Percentiles rank a stretch among this genome's conserved stretches.
phyloP scores from a whole-genome alignment of 1,284 basidiomycete genomes.

The Malassezia dermatis region DNA sequence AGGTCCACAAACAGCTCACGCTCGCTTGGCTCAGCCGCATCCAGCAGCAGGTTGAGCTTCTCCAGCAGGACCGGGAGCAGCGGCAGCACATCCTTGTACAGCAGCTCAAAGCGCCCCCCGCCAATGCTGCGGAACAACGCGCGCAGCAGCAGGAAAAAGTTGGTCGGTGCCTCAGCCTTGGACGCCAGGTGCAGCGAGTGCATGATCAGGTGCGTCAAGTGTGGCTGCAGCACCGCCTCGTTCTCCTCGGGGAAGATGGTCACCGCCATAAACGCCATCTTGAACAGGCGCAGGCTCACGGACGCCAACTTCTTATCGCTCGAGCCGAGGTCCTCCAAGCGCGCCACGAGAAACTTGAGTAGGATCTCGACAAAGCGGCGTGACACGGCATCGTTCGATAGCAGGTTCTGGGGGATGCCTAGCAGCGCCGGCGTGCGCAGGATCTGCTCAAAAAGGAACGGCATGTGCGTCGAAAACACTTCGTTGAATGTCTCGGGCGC shows the following conservation, averaged over 20 bases:
- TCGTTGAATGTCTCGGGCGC: slow-evolving; percentile 43
- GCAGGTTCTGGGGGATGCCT: slow-evolving; percentile 76
- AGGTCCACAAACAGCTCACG: slow-evolving; percentile 70
- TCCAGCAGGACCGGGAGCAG: slow-evolving; percentile 94
- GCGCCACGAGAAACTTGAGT: slow-evolving; percentile 70
- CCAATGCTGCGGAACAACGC: slow-evolving; percentile 94
- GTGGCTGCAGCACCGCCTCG: slow-evolving; percentile 81
- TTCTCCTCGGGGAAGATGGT: slow-evolving; percentile 67
- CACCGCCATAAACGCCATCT: slow-evolving; percentile 89
- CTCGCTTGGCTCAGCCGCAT: slow-evolving; percentile 37
- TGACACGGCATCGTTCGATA: slow-evolving; percentile 70
- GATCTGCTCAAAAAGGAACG: slow-evolving; percentile 41
- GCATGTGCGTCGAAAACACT: slow-evolving; percentile 35
- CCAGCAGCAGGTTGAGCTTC: slow-evolving; percentile 60
- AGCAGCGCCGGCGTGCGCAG: slow-evolving; percentile 64
- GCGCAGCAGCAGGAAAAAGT: slow-evolving; percentile 89
- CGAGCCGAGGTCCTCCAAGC: slow-evolving; percentile 73
- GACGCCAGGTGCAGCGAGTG: slow-evolving; percentile 89
- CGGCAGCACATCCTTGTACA: slow-evolving; percentile 94
- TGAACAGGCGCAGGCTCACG: slow-evolving; percentile 80
- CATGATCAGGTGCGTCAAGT: slow-evolving; percentile 89
- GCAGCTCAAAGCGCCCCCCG: slow-evolving; percentile 84
- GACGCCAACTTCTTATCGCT: slow-evolving; percentile 63
- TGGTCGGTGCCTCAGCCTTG: slow-evolving; percentile 76
- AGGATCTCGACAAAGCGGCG: slow-evolving; percentile 86